Percentiles rank a stretch among this genome's conserved stretches.
phyloP scores from a whole-genome alignment of 345 rosid genomes.

The Chamaenerion angustifolium region DNA sequence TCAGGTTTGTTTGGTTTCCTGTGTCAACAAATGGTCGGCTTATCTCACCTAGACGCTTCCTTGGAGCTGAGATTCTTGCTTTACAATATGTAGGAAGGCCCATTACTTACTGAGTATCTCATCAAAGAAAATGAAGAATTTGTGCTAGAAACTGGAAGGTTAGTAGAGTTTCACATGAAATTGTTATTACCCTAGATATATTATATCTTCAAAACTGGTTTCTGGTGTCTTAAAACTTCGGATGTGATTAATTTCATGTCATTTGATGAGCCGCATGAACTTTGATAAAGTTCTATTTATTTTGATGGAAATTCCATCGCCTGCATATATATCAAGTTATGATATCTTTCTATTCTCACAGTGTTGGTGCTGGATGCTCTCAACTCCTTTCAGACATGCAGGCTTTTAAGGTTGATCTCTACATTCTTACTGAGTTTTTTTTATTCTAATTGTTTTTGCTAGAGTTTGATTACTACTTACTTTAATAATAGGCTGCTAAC shows the following conservation, averaged over 20 bases:
- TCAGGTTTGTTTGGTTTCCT: slow-evolving; percentile 42
- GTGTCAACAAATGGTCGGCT: neutral
- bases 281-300: neutral
- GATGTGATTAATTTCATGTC: neutral
- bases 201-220: neutral
- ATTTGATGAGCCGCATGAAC: neutral
- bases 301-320: neutral
- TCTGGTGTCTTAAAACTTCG: neutral
- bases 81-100: slow-evolving; percentile 50
- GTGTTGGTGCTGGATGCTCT: slow-evolving; percentile 99
- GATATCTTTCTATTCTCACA: slow-evolving; percentile 21
- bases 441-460: neutral
- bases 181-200: neutral
- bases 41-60: too few relatives aligned
- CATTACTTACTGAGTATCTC: slow-evolving; percentile 90
- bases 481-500: slow-evolving; percentile 62
- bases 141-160: slow-evolving; percentile 96
- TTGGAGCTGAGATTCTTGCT: slow-evolving; percentile 3
- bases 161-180: slow-evolving; percentile 7
- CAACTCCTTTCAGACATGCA: slow-evolving; percentile 99
- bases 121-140: slow-evolving; percentile 92
- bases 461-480: neutral
- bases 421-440: neutral
- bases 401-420: slow-evolving; percentile 70
- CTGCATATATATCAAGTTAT: slow-evolving; percentile 2